Conservation (phyloP, 129 eudicot species). For the Tagetes erecta region DNA sequence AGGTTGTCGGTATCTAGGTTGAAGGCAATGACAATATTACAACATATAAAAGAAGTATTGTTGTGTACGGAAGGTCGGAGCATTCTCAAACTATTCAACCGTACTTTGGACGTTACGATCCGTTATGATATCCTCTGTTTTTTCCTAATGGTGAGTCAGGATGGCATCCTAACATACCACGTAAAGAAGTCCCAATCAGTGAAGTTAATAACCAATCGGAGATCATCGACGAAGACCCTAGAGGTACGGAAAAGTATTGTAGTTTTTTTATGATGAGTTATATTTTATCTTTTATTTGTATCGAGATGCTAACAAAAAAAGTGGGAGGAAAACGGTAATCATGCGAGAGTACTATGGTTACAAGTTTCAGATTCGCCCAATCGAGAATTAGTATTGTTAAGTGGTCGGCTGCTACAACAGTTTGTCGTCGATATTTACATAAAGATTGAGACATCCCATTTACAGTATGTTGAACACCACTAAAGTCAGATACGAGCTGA, state of each 20-base stretch:
- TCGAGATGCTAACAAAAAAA: too few species aligned
- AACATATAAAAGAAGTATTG: neutral
- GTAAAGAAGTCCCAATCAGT: neutral
- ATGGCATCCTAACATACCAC: neutral
- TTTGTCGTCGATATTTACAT: too few species aligned
- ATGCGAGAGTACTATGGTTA: neutral
- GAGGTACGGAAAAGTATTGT: too few species aligned
- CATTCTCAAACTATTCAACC: neutral
- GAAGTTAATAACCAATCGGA: neutral
- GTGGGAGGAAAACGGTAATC: too few species aligned
- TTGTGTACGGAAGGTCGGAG: neutral
- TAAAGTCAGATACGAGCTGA: too few species aligned
- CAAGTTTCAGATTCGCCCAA: too few species aligned
- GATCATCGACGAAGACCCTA: neutral
- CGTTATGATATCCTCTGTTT: neutral
- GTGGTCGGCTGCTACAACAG: too few species aligned
- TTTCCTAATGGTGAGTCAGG: neutral
- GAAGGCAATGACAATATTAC: conserved; percentile 6
- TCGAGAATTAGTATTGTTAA: too few species aligned
- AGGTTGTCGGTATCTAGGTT: neutral
- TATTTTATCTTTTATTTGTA: too few species aligned
- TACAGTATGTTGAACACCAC: too few species aligned
- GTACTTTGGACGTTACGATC: neutral
- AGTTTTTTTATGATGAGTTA: too few species aligned
- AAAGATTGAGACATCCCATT: too few species aligned